These are phyloP conservation scores for Phaseolus coccineus DNA, from an alignment of 331 rosid genomes.

Conservation along the genomic window DNA sequence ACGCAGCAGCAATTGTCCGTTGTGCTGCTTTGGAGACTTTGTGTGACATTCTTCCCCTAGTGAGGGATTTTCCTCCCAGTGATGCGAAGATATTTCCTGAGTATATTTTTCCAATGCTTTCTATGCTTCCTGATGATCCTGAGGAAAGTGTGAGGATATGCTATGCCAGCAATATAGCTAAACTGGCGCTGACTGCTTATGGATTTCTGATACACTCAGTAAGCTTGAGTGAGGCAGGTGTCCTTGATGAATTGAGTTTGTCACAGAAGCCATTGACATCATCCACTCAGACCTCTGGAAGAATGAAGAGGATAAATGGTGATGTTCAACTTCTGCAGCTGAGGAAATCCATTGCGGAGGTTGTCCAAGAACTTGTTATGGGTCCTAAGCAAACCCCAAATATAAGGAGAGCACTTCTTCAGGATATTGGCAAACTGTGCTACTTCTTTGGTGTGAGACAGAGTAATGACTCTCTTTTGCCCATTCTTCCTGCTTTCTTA, in stretches of 20 bases:
- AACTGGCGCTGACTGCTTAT: constrained; percentile 91
- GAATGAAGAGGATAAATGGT: constrained; percentile 62
- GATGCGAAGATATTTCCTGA: constrained; percentile 96
- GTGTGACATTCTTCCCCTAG: constrained; percentile 91
- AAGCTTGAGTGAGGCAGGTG: constrained; percentile 97
- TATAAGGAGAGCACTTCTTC: constrained; percentile 96
- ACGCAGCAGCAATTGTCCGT: constrained; percentile 93
- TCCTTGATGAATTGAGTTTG: constrained; percentile 81
- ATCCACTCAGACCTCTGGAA: constrained; percentile 72
- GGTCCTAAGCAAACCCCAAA: constrained; percentile 99
- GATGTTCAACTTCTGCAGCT: constrained; percentile 78
- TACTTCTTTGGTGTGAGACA: constrained; percentile 97
- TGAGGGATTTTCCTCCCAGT: constrained; percentile 94
- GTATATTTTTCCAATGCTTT: constrained; percentile 96
- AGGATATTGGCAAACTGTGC: constrained; percentile 90
- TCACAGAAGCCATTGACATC: constrained; percentile 62
- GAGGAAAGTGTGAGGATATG: constrained; percentile 99
- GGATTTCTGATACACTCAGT: constrained; percentile 91
- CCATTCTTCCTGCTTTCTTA: constrained; percentile 96
- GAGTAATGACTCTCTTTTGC: constrained; percentile 93
- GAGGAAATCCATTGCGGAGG: constrained; percentile 95
- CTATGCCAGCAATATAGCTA: constrained; percentile 93
- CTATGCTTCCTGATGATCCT: constrained; percentile 99
- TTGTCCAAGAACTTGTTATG: constrained; percentile 98
- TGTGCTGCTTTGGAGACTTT: constrained; percentile 95